phyloP scores from a whole-genome alignment of 208 protist genomes.

The Crithidia fasciculata region DNA sequence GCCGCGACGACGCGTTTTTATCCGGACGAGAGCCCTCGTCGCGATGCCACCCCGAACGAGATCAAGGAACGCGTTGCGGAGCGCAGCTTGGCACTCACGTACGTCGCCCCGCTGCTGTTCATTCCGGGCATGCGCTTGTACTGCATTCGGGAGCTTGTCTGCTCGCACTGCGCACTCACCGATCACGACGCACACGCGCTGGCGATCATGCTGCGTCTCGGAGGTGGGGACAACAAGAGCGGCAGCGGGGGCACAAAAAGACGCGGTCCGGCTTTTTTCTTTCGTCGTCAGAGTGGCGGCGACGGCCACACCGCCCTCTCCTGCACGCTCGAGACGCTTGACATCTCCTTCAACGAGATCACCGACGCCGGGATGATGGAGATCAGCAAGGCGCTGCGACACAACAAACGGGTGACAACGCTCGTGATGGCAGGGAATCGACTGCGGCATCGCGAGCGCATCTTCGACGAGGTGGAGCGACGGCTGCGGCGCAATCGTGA shows the following conservation, averaged over 20 bases:
- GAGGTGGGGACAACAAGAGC: neutral
- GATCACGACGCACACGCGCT: slow-evolving; percentile 65
- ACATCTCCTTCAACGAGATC: slow-evolving; percentile 47
- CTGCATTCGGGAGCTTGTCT: slow-evolving; percentile 39
- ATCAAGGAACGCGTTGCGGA: slow-evolving; percentile 24
- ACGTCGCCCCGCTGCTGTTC: slow-evolving; percentile 62
- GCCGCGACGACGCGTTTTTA: slow-evolving; percentile 39
- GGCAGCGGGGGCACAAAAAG: neutral
- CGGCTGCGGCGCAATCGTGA: slow-evolving; percentile 43
- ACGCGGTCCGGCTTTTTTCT: slow-evolving; percentile 5
- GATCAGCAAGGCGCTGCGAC: slow-evolving; percentile 55
- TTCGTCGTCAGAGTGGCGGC: neutral
- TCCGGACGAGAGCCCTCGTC: slow-evolving; percentile 39
- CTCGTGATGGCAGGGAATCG: slow-evolving; percentile 48
- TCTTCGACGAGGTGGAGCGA: slow-evolving; percentile 35
- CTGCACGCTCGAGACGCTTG: slow-evolving; percentile 39
- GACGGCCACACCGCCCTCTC: neutral
- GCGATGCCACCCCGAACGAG: slow-evolving; percentile 9
- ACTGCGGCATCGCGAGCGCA: slow-evolving; percentile 15
- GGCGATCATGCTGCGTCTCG: slow-evolving; percentile 40
- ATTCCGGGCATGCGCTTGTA: slow-evolving; percentile 37
- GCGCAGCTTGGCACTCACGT: slow-evolving; percentile 50
- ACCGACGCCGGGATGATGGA: slow-evolving; percentile 52
- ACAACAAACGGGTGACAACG: slow-evolving; percentile 37
- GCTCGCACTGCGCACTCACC: slow-evolving; percentile 47